These are phyloP conservation scores for Hortiboletus rubellus DNA, from an alignment of 1,284 basidiomycete species.

Conservation along the genomic window DNA sequence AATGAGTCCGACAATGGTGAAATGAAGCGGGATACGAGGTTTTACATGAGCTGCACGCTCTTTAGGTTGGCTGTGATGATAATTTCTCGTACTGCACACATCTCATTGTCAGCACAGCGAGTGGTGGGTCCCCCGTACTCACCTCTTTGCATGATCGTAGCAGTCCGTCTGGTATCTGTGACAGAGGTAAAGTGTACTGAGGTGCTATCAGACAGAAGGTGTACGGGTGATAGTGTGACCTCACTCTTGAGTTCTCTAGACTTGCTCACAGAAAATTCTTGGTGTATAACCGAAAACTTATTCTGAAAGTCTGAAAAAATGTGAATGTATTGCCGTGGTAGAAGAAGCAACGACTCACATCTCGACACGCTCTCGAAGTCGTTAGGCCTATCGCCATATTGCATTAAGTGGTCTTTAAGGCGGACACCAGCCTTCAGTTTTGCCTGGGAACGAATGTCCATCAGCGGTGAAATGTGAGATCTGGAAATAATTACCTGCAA, in stretches of 20 bases:
- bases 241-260: slow-evolving; percentile 68
- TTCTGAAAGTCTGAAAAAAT: slow-evolving; percentile 61
- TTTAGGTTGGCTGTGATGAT: slow-evolving; percentile 60
- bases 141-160: slow-evolving; percentile 59
- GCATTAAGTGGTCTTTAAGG: slow-evolving; percentile 63
- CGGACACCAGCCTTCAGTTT: slow-evolving; percentile 76
- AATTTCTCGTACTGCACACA: slow-evolving; percentile 54
- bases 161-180: slow-evolving; percentile 62
- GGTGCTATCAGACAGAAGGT: slow-evolving; percentile 8
- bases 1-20: slow-evolving; percentile 5
- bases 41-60: slow-evolving; percentile 54
- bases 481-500: slow-evolving; percentile 48
- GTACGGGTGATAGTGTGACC: slow-evolving; percentile 24
- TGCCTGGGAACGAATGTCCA: slow-evolving; percentile 36
- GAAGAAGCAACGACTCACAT: slow-evolving; percentile 47
- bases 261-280: slow-evolving; percentile 63
- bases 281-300: slow-evolving; percentile 70
- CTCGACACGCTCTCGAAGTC: slow-evolving; percentile 71
- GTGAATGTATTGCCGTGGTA: slow-evolving; percentile 7
- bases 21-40: slow-evolving; percentile 14
- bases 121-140: slow-evolving; percentile 14
- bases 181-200: slow-evolving; percentile 78
- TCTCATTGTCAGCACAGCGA: background rate
- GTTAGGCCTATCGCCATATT: slow-evolving; percentile 69
- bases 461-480: background rate